These are phyloP conservation scores for Myriosclerotinia scirpicola DNA, from an alignment of 2,329 filamentous ascomycete genomes.

Conservation along the genomic window DNA sequence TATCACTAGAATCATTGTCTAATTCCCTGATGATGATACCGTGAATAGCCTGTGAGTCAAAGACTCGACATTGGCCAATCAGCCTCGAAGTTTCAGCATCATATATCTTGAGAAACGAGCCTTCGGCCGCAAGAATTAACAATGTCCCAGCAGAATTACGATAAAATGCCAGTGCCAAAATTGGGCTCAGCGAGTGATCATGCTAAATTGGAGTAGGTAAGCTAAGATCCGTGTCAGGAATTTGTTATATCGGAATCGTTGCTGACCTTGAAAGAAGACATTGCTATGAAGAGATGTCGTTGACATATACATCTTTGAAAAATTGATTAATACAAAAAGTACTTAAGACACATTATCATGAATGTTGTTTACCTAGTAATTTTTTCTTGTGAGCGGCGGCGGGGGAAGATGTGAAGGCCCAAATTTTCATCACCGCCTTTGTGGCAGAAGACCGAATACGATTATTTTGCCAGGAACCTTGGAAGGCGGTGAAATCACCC, in stretches of 20 bases:
- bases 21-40: conserved; percentile 56
- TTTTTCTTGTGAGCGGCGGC: neutral
- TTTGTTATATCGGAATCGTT: neutral
- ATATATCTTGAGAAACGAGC: conserved; percentile 58
- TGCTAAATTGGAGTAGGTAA: conserved; percentile 32
- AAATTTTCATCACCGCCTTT: neutral
- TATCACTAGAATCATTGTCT: conserved; percentile 19
- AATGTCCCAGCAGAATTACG: conserved; percentile 36
- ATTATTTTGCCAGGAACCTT: too few species aligned
- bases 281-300: neutral
- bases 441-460: neutral
- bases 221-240: neutral
- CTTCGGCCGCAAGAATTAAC: conserved; percentile 60
- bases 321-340: neutral
- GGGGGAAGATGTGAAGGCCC: neutral
- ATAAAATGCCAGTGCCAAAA: conserved; percentile 61
- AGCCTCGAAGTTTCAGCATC: conserved; percentile 40
- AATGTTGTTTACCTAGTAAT: neutral
- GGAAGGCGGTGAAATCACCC: too few species aligned
- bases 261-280: conserved; percentile 24
- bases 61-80: conserved; percentile 52
- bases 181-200: conserved; percentile 46
- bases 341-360: neutral
- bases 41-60: conserved; percentile 70
- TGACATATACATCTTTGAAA: conserved; percentile 2